Conservation (phyloP, 768 basidiomycete species). For the Termitomyces sp. region DNA sequence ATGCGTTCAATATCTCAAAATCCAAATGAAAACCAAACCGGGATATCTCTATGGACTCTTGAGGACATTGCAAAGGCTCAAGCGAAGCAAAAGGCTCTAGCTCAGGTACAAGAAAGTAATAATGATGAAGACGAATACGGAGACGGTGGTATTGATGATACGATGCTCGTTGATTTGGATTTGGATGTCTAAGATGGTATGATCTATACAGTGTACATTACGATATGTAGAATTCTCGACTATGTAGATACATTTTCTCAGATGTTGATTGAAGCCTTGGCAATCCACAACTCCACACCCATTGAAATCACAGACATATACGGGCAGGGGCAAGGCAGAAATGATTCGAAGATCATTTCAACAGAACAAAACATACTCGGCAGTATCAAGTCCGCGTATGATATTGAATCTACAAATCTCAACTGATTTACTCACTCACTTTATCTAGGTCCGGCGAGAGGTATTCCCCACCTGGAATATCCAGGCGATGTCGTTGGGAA, state of each 20-base stretch:
- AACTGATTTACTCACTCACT: no score
- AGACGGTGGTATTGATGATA: conserved; percentile 63
- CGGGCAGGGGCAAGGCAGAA: no score
- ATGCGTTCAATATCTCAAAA: conserved; percentile 99
- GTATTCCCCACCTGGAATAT: no score
- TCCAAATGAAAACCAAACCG: conserved; percentile 92
- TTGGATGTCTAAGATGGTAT: conserved; percentile 27
- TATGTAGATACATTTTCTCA: not conserved
- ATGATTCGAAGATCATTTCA: no score
- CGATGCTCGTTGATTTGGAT: conserved; percentile 54
- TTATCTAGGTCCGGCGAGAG: no score
- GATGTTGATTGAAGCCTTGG: not conserved
- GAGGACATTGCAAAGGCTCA: conserved; percentile 88
- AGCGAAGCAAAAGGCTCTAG: conserved; percentile 68
- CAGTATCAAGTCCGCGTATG: no score
- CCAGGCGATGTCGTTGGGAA: no score
- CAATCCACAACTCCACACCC: no score
- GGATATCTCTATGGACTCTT: conserved; percentile 90
- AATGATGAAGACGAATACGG: conserved; percentile 59
- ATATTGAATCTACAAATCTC: no score
- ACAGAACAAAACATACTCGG: no score
- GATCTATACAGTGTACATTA: conserved; percentile 3
- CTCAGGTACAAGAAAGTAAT: conserved; percentile 30
- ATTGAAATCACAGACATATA: no score
- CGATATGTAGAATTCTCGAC: not conserved